Percentiles rank a stretch among this genome's conserved stretches.
Evolutionary conservation across 176 grass and related monocot species (phyloP).

Genomic region (Aegilops tauschii): DNA sequence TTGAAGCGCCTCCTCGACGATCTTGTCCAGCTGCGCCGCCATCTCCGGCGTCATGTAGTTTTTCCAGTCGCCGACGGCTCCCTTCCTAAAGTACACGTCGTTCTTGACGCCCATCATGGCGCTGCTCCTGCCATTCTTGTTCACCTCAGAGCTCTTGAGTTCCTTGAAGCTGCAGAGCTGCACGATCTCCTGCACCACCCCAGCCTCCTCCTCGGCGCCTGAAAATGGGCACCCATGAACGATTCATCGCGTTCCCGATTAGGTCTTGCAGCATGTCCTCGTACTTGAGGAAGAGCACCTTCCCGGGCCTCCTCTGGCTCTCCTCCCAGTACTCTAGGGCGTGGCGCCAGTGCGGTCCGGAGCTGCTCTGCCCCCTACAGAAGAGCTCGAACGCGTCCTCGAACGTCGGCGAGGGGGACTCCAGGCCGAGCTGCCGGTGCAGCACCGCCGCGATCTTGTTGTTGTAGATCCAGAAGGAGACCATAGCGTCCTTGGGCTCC

Average conservation of each 20-base stretch:
- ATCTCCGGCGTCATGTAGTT: background rate
- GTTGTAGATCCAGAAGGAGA: background rate
- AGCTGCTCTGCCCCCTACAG: background rate
- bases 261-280: constrained; percentile 25
- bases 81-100: background rate
- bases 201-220: background rate
- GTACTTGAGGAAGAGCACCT: constrained; percentile 34
- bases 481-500: background rate
- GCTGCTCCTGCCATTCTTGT: background rate
- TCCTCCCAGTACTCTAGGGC: constrained; percentile 24
- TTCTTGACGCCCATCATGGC: background rate
- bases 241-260: background rate
- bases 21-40: background rate
- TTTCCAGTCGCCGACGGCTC: background rate
- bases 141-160: background rate
- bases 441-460: background rate
- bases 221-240: constrained; percentile 8
- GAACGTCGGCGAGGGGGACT: background rate
- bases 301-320: background rate
- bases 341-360: constrained; percentile 27
- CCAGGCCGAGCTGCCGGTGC: accelerated
- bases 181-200: background rate
- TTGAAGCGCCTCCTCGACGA: background rate
- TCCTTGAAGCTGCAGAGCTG: background rate
- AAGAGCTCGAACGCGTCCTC: constrained; percentile 5